Conservation (phyloP, 2,329 filamentous ascomycete genomes). For the Venturiaceae sp. region DNA sequence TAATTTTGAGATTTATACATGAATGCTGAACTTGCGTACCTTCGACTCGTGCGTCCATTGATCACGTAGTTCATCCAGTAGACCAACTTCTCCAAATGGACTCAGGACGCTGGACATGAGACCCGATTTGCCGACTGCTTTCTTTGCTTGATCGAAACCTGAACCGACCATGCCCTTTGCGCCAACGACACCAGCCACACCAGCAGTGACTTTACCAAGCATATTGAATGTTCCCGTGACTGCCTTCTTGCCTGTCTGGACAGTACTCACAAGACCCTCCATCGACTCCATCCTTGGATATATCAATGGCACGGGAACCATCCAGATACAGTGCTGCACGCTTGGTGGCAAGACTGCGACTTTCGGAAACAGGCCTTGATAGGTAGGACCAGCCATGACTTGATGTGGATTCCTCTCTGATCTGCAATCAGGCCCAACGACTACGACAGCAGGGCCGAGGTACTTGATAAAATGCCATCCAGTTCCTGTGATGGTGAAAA, state of each 20-base stretch:
- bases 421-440: constrained; percentile 82
- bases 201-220: constrained; percentile 88
- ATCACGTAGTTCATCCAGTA: constrained; percentile 88
- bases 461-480: constrained; percentile 99
- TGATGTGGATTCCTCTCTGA: constrained; percentile 85
- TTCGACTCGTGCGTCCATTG: constrained; percentile 98
- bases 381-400: constrained; percentile 91
- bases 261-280: constrained; percentile 81
- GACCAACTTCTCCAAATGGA: constrained; percentile 91
- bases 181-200: constrained; percentile 88
- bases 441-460: constrained; percentile 80
- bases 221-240: constrained; percentile 96
- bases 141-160: constrained; percentile 92
- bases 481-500: constrained; percentile 94
- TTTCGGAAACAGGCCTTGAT: constrained; percentile 95
- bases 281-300: constrained; percentile 89
- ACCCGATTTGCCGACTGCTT: constrained; percentile 88
- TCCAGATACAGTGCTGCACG: constrained; percentile 95
- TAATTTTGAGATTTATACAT: no score
- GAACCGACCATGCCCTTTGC: constrained; percentile 88
- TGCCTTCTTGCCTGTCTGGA: constrained; percentile 91
- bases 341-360: constrained; percentile 81
- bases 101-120: constrained; percentile 93
- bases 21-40: constrained; percentile 28
- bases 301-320: constrained; percentile 81